Conservation (phyloP, 1,139 yeast genomes). For the Sugiyamaella novakii region DNA sequence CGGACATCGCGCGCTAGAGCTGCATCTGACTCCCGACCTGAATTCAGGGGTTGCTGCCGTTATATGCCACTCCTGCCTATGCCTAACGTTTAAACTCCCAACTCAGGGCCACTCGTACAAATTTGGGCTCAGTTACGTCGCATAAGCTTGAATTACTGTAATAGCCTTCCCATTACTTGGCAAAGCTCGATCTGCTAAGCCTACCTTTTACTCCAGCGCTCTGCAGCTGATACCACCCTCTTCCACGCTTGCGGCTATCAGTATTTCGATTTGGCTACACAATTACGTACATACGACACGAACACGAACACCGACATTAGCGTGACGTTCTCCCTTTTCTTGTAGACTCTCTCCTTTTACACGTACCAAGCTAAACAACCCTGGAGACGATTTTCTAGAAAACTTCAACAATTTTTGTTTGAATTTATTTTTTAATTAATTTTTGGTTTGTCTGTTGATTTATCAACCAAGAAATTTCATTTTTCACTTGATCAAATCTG, state of each 20-base stretch:
- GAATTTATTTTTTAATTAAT: neutral
- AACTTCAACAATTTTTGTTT: neutral
- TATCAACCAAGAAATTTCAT: neutral
- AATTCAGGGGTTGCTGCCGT: neutral
- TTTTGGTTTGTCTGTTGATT: neutral
- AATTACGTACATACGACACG: constrained; percentile 12
- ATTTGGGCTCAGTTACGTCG: no score
- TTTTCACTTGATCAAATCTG: neutral
- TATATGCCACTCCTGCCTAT: neutral
- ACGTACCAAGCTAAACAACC: constrained; percentile 14
- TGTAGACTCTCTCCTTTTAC: constrained; percentile 10
- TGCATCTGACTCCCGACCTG: neutral
- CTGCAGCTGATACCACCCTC: neutral
- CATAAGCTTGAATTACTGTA: no score
- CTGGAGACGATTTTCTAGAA: constrained; percentile 2
- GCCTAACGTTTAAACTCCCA: no score
- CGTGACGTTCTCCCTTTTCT: constrained; percentile 11
- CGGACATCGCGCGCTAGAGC: no score
- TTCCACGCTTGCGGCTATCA: neutral
- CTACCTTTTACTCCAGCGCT: neutral
- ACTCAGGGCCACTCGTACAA: no score
- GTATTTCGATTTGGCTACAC: no score
- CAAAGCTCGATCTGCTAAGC: no score
- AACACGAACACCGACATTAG: neutral
- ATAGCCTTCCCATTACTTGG: no score